Percentiles rank a stretch among this genome's conserved stretches.
phyloP scores from a whole-genome alignment of 2,329 filamentous ascomycete species.

The Botrytis aclada region DNA sequence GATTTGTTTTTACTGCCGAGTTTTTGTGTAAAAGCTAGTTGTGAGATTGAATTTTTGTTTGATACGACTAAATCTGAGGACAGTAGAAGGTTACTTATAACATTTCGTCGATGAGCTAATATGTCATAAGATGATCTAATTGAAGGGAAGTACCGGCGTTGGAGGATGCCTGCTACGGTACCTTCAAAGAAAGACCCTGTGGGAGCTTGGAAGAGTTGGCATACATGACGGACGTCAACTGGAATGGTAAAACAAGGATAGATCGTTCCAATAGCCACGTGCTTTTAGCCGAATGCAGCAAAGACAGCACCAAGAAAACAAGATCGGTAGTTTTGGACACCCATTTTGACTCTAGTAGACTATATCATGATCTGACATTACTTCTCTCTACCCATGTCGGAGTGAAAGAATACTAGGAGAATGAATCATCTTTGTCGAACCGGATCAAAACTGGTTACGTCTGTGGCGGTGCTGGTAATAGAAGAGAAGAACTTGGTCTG shows the following conservation, averaged over 20 bases:
- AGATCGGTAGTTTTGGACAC: not conserved
- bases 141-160: not conserved
- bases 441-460: constrained; percentile 3
- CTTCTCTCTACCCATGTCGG: not conserved
- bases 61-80: not conserved
- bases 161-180: not conserved
- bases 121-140: constrained; percentile 14
- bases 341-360: not conserved
- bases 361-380: not conserved
- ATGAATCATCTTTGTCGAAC: not conserved
- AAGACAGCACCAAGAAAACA: constrained; percentile 1
- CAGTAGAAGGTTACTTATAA: constrained; percentile 12
- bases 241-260: not conserved
- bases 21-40: not conserved
- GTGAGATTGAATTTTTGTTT: not conserved
- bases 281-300: not conserved
- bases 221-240: constrained; percentile 14
- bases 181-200: not conserved
- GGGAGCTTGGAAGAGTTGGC: constrained; percentile 16
- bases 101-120: not conserved
- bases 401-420: not conserved
- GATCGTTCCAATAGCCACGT: not conserved
- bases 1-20: not conserved
- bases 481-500: not conserved
- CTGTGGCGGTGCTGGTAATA: constrained; percentile 1